A percentile compares a stretch with the other conserved stretches of the same genome.
phyloP scores from a whole-genome alignment of 75 land plant species.

The Picea glauca region DNA sequence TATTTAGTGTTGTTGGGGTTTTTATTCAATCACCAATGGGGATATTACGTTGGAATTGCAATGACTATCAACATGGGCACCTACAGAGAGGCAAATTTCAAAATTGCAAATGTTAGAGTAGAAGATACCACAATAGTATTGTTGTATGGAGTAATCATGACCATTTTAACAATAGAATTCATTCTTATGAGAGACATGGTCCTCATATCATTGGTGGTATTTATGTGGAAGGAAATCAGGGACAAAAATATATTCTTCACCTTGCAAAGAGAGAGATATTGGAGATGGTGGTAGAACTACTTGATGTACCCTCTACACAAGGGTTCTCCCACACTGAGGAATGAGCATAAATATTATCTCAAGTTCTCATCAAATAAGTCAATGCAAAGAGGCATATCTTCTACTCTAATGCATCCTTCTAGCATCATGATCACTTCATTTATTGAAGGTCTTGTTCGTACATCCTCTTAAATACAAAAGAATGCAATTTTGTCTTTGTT shows the following conservation, averaged over 20 bases:
- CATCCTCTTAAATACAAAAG: too few species aligned
- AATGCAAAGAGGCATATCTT: background rate
- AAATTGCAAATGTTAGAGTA: conserved; percentile 37
- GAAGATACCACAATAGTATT: conserved; percentile 65
- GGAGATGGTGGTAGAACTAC: background rate
- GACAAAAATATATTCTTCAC: background rate
- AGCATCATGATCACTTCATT: too few species aligned
- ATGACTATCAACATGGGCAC: conserved; percentile 39
- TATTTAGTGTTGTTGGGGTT: conserved; percentile 27
- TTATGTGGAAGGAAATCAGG: too few species aligned
- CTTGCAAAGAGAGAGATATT: background rate
- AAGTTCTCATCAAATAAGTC: background rate
- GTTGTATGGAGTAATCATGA: conserved; percentile 46
- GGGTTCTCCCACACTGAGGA: background rate
- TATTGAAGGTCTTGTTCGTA: too few species aligned
- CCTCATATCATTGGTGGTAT: too few species aligned
- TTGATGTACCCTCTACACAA: background rate
- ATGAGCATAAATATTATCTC: background rate
- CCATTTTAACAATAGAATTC: conserved; percentile 4
- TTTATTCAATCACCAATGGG: conserved; percentile 33
- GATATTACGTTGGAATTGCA: conserved; percentile 50
- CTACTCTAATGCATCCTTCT: background rate
- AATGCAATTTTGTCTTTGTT: too few species aligned
- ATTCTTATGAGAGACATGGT: too few species aligned
- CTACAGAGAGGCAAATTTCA: conserved; percentile 51